Percentiles rank a stretch among this genome's conserved stretches.
Evolutionary conservation across 345 rosid genomes (phyloP).

Genomic region (Pelargonium nanum): DNA sequence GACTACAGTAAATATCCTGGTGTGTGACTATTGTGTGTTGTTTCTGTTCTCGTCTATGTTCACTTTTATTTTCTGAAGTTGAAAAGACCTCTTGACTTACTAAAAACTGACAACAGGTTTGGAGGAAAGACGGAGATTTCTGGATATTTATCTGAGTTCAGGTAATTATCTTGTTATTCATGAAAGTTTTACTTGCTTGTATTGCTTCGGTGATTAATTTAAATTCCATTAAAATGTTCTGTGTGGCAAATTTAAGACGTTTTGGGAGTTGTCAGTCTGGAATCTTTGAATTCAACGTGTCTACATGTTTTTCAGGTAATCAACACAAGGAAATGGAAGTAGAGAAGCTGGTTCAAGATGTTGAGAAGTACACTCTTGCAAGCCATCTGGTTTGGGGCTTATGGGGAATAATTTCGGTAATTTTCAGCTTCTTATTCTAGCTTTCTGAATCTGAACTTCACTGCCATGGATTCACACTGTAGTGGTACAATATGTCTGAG

Average conservation of each 20-base stretch:
- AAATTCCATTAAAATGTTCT: background rate
- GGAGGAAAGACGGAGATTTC: slow-evolving; percentile 62
- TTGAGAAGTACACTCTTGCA: slow-evolving; percentile 47
- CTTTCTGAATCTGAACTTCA: slow-evolving; percentile 1
- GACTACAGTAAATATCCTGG: slow-evolving; percentile 82
- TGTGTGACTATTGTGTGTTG: slow-evolving; percentile 14
- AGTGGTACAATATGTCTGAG: background rate
- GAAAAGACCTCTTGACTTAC: slow-evolving; percentile 2
- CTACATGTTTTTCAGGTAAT: slow-evolving; percentile 21
- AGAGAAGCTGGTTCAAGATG: slow-evolving; percentile 28
- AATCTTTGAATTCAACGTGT: background rate
- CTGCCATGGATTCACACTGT: no score
- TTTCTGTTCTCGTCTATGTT: background rate
- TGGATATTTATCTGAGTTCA: slow-evolving; percentile 50
- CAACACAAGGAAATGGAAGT: slow-evolving; percentile 26
- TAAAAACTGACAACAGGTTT: slow-evolving; percentile 26
- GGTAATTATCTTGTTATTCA: slow-evolving; percentile 24
- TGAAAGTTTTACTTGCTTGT: background rate
- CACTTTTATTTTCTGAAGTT: background rate
- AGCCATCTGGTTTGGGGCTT: slow-evolving; percentile 58
- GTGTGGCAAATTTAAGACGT: background rate
- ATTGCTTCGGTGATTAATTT: background rate
- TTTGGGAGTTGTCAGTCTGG: background rate
- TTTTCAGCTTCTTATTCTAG: slow-evolving; percentile 1
- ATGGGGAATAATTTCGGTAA: slow-evolving; percentile 63